phyloP scores from a whole-genome alignment of 306 rosid species.

The Potentilla sterilis region DNA sequence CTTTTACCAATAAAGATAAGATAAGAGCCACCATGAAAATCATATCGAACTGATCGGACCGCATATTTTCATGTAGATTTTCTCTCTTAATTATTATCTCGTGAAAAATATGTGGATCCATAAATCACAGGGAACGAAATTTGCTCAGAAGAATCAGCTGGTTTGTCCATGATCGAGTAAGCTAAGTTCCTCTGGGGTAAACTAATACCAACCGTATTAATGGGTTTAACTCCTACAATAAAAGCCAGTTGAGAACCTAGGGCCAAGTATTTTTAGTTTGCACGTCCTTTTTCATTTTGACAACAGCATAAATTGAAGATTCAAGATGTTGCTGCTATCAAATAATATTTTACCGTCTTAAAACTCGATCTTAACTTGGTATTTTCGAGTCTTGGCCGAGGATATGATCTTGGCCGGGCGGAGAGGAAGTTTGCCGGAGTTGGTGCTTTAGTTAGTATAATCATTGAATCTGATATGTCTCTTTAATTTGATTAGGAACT shows the following conservation, averaged over 20 bases:
- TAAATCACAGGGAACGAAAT: too few relatives aligned
- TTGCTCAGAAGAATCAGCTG: too few relatives aligned
- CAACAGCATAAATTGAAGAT: neutral
- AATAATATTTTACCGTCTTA: neutral
- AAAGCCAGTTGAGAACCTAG: neutral
- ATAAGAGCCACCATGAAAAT: conserved; percentile 8
- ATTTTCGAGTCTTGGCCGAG: neutral
- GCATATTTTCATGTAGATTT: neutral
- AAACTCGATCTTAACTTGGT: neutral
- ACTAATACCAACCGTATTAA: neutral
- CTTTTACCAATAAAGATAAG: conserved; percentile 23
- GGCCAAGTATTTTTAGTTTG: neutral
- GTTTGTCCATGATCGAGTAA: too few relatives aligned
- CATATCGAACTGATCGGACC: neutral
- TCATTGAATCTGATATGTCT: neutral
- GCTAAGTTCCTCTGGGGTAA: neutral
- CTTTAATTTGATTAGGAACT: too few relatives aligned
- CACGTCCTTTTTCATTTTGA: neutral
- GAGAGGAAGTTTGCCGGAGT: neutral
- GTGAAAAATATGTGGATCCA: neutral
- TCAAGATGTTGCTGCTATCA: neutral
- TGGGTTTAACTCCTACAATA: neutral
- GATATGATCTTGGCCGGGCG: neutral
- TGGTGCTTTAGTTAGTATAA: neutral
- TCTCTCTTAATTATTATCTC: neutral